A percentile compares a stretch with the other conserved stretches of the same genome.
phyloP scores from a whole-genome alignment of 768 basidiomycete species.

The Clavulina sp. region DNA sequence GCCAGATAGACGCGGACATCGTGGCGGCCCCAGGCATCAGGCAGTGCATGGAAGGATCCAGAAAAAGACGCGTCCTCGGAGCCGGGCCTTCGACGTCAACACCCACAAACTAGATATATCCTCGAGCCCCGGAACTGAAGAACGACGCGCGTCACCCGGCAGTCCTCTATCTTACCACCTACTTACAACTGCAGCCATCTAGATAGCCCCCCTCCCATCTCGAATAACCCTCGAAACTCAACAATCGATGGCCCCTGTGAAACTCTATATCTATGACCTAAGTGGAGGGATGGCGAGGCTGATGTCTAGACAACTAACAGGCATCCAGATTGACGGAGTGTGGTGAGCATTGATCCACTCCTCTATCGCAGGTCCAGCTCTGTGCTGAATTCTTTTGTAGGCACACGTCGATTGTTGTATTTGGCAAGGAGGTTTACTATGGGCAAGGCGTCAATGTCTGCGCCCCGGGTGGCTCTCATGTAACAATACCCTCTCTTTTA shows the following conservation, averaged over 20 bases:
- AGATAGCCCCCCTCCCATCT: too few relatives aligned
- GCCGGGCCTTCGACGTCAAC: too few relatives aligned
- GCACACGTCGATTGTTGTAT: slow-evolving; percentile 89
- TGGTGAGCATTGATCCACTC: slow-evolving; percentile 35
- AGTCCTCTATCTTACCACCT: too few relatives aligned
- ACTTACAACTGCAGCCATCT: too few relatives aligned
- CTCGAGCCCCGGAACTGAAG: too few relatives aligned
- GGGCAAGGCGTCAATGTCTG: slow-evolving; percentile 69
- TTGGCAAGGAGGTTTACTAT: slow-evolving; percentile 74
- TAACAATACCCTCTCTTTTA: slow-evolving; percentile 3
- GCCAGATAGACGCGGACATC: too few relatives aligned
- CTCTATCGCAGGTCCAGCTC: background rate
- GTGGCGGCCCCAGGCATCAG: too few relatives aligned
- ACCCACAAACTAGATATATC: too few relatives aligned
- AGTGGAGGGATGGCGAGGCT: slow-evolving; percentile 70
- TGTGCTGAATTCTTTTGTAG: slow-evolving; percentile 23
- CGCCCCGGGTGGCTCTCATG: slow-evolving; percentile 65
- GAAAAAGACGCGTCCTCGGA: too few relatives aligned
- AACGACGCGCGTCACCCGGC: too few relatives aligned
- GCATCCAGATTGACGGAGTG: slow-evolving; percentile 81
- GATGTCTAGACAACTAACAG: slow-evolving; percentile 65
- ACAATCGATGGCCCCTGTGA: slow-evolving; percentile 37
- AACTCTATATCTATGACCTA: slow-evolving; percentile 83
- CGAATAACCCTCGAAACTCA: too few relatives aligned
- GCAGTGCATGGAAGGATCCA: too few relatives aligned